phyloP scores from a whole-genome alignment of 768 basidiomycete species.

The Epithele typhae region DNA sequence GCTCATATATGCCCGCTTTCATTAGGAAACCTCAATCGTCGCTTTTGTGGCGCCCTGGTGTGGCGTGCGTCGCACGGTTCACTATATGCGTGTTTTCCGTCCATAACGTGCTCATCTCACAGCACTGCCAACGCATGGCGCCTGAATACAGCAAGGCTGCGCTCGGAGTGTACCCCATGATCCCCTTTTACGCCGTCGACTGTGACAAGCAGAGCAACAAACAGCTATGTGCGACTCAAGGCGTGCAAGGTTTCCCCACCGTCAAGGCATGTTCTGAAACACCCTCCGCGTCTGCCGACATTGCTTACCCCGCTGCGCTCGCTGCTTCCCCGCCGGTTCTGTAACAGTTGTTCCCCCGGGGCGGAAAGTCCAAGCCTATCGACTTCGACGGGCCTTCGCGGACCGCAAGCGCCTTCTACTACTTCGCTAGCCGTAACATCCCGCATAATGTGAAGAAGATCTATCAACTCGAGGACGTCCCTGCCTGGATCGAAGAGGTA shows the following conservation, averaged over 20 bases:
- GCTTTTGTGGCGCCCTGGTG: constrained; percentile 98
- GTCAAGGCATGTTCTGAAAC: constrained; percentile 51
- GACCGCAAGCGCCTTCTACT: constrained; percentile 65
- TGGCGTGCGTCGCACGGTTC: constrained; percentile 49
- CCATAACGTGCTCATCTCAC: constrained; percentile 1
- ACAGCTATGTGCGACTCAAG: constrained; percentile 76
- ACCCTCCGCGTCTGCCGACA: not conserved
- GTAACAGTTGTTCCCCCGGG: constrained; percentile 78
- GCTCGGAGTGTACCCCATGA: constrained; percentile 67
- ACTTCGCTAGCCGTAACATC: constrained; percentile 71
- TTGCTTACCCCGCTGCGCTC: not conserved
- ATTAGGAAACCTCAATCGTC: constrained; percentile 41
- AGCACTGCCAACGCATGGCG: constrained; percentile 84
- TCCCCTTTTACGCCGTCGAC: constrained; percentile 91
- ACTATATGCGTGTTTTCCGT: no score
- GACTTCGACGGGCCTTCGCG: constrained; percentile 67
- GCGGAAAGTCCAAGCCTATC: constrained; percentile 55
- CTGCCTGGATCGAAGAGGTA: constrained; percentile 69
- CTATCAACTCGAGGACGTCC: constrained; percentile 50
- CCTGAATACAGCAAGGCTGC: constrained; percentile 88
- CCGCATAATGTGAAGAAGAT: constrained; percentile 67
- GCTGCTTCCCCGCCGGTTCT: not conserved
- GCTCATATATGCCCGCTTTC: not conserved
- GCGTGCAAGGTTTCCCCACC: constrained; percentile 89
- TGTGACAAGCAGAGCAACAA: constrained; percentile 85